phyloP scores from a whole-genome alignment of 2,329 filamentous ascomycete species.

The Scopulariopsis brevicaulis region DNA sequence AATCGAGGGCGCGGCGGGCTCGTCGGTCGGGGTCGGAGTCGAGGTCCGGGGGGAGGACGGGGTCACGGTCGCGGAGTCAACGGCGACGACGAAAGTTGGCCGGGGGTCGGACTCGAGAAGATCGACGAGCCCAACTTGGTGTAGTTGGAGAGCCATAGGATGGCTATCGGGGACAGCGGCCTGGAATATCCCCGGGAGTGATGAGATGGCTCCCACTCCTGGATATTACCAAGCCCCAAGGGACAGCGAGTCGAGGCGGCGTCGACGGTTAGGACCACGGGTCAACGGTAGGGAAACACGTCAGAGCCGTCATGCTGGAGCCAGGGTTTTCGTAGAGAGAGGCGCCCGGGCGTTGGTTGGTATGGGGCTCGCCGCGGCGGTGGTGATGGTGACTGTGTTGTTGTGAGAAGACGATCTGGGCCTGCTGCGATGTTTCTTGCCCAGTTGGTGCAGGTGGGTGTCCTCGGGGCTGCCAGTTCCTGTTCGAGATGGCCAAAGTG shows the following conservation, averaged over 20 bases:
- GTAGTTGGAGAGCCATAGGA: slow-evolving; percentile 8
- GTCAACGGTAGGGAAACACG: not conserved
- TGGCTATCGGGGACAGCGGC: not conserved
- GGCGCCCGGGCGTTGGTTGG: not conserved
- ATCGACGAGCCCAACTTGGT: slow-evolving; percentile 20
- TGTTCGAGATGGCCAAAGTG: not conserved
- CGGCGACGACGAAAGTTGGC: slow-evolving; percentile 24
- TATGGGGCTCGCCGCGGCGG: not conserved
- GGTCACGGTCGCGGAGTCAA: slow-evolving; percentile 1
- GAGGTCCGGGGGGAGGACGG: not conserved
- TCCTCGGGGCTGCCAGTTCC: not conserved
- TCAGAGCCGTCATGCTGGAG: not conserved
- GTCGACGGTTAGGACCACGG: not conserved
- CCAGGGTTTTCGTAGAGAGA: not conserved
- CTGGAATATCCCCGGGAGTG: not conserved
- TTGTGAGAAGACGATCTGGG: not conserved
- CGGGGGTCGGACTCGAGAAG: slow-evolving; percentile 28
- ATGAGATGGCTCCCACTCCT: not conserved
- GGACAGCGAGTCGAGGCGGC: not conserved
- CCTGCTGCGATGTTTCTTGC: not conserved
- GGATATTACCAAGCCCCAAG: not conserved
- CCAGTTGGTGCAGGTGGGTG: not conserved
- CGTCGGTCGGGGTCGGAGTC: slow-evolving; percentile 1
- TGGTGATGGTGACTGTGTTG: not conserved
- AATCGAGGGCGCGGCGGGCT: slow-evolving; percentile 8